Base-by-base conservation (phyloP, 441 rosid species). In the Pelargonium cotyledonis region DNA sequence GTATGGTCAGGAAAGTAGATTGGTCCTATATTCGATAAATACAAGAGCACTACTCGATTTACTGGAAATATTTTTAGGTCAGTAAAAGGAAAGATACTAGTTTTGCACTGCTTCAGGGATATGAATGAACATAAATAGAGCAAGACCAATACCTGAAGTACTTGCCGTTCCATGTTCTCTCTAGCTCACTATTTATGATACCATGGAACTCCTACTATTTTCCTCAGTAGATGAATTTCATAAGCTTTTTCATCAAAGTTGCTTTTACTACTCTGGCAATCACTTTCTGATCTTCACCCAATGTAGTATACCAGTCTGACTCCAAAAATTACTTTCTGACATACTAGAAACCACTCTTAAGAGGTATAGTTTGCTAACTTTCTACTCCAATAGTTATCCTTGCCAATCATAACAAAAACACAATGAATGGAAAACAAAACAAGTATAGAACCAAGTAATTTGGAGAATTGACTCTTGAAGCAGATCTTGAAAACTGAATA, bases 401-500 rank as follows among this genome's bases (percentile, higher is more conserved):
- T 69, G 61, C 65, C 68, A 16, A 76, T 66, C 75, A 75, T 60
- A 71, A 80, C 6, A 84, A 75, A 80, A 78, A 74, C 72, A 80
- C 73, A 47, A 82, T 67, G 70, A 85, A 47, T 68, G 72, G 76
- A 75, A 82, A 70, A 75, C 70, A 76, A 69, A 88, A 69, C 67
- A 81, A 70, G 73, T 68, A 75, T 63, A 81, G 64, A 68, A 74
- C n/a, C 63, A 73, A 68, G 68, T 41, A 65, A 72, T 73, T 82
- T 70, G 77, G 77, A 70, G 75, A 67, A 74, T 68, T 74, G 71
- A 74, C 63, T 67, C 74, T 64, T 60, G 91, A 81, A 66, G 85
- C 76, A 53, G 95, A 85, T 71, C 66, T 84, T n/a, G 95, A 61
- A 78, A 93, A 86, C 78, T 91, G 95, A 76, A 93, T 88, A 16